A percentile compares a stretch with the other conserved stretches of the same genome.
Evolutionary conservation across 805 yeast species (phyloP).

Genomic region (Wickerhamiella hasegawae): DNA sequence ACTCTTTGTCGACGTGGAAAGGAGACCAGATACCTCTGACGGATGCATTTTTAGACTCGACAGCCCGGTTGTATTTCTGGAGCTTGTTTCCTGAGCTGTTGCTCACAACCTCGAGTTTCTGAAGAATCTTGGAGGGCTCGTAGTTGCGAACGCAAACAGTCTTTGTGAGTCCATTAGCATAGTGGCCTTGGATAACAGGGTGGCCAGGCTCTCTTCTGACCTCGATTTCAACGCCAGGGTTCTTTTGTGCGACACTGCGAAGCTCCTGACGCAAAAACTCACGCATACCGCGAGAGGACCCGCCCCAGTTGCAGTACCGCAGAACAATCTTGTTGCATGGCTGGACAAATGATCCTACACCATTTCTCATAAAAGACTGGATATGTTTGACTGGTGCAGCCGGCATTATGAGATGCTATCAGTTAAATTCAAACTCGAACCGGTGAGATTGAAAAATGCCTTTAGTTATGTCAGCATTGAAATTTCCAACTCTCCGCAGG

Average conservation of each 20-base stretch:
- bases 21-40: slow-evolving; percentile 99
- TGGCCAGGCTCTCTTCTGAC: slow-evolving; percentile 63
- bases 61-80: slow-evolving; percentile 55
- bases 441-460: too few species aligned
- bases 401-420: too few species aligned
- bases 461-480: too few species aligned
- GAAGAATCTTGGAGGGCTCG: slow-evolving; percentile 41
- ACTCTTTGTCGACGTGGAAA: slow-evolving; percentile 48
- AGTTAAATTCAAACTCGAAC: too few species aligned
- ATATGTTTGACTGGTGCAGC: slow-evolving; percentile 11
- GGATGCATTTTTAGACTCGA: slow-evolving; percentile 60
- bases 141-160: slow-evolving; percentile 66
- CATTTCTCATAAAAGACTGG: slow-evolving; percentile 16
- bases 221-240: slow-evolving; percentile 59
- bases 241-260: slow-evolving; percentile 36
- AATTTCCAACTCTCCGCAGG: too few species aligned
- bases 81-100: slow-evolving; percentile 54
- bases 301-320: slow-evolving; percentile 91
- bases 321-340: slow-evolving; percentile 57
- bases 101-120: slow-evolving; percentile 45
- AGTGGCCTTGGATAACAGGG: slow-evolving; percentile 54
- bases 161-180: slow-evolving; percentile 31
- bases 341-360: slow-evolving; percentile 23
- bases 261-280: slow-evolving; percentile 43
- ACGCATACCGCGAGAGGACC: slow-evolving; percentile 71